Conservation (phyloP, 345 rosid species). For the Gossypium longicalyx region DNA sequence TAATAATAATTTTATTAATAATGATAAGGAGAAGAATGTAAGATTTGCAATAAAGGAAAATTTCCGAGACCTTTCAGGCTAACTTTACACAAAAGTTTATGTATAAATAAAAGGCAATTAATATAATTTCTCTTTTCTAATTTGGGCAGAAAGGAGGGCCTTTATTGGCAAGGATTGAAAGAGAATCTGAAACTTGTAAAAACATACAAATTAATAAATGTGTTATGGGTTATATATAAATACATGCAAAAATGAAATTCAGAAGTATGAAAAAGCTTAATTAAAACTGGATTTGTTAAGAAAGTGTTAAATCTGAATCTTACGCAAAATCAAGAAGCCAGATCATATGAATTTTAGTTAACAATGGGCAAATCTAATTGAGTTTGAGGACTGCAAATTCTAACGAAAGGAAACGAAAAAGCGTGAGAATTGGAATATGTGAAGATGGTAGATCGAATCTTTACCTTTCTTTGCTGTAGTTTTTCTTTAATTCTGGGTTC, state of each 20-base stretch:
- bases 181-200: background rate
- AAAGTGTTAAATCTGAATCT: background rate
- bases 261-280: background rate
- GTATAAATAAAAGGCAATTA: background rate
- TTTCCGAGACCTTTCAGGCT: background rate
- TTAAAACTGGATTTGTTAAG: background rate
- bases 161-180: background rate
- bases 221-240: background rate
- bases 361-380: background rate
- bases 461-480: background rate
- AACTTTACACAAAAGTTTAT: background rate
- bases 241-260: background rate
- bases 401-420: background rate
- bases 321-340: background rate
- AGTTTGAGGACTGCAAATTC: background rate
- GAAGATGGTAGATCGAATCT: conserved; percentile 2
- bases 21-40: background rate
- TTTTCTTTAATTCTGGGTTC: background rate
- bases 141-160: too few relatives aligned
- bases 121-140: background rate
- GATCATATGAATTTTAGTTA: background rate
- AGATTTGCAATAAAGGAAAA: background rate
- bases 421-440: background rate
- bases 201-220: background rate
- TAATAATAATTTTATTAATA: background rate